Evolutionary conservation across 75 land plant species (phyloP), one percentile per base, ranked within the genome.

Genomic region (Azolla pinnata): DNA sequence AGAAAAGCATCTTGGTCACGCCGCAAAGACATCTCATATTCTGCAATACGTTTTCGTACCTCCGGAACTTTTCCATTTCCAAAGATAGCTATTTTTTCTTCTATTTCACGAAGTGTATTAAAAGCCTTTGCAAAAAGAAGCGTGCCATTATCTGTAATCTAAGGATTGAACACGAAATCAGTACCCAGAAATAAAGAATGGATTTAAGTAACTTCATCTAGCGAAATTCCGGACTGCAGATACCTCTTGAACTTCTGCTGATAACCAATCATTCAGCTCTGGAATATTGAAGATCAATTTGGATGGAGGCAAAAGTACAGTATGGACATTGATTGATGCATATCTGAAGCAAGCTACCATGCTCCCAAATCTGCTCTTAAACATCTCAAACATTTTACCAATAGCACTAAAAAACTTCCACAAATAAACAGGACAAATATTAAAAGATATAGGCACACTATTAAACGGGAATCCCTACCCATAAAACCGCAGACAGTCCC

Each of bases 401-500:
- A 50, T 9, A 50, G 53, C 23, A 7, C 19, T 9, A 18, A 17
- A 44, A 60, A 12, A 8, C 29, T 18, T 47, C 4, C 40, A n/a
- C 7, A 21, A 33, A 57, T 57, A n/a, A n/a, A n/a, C n/a, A n/a
- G n/a, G n/a, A n/a, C n/a, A n/a, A n/a, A n/a, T n/a, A n/a, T n/a
- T n/a, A n/a, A n/a, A n/a, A n/a, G n/a, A n/a, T n/a, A n/a, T n/a
- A n/a, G n/a, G n/a, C n/a, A n/a, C n/a, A n/a, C n/a, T n/a, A n/a
- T n/a, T n/a, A n/a, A n/a, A n/a, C n/a, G n/a, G n/a, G n/a, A n/a
- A n/a, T n/a, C n/a, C 16, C 25, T 70, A 81, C 96, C 97, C 97
- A 76, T 88, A 92, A 47, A 92, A 92, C 12, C 97, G 73, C 58
- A 92, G 83, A 64, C 95, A 92, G 54, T 92, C 90, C 74, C 90